Evolutionary conservation across 176 grass and related monocot species (phyloP).

Genomic region (Ampelocalamus luodianensis): DNA sequence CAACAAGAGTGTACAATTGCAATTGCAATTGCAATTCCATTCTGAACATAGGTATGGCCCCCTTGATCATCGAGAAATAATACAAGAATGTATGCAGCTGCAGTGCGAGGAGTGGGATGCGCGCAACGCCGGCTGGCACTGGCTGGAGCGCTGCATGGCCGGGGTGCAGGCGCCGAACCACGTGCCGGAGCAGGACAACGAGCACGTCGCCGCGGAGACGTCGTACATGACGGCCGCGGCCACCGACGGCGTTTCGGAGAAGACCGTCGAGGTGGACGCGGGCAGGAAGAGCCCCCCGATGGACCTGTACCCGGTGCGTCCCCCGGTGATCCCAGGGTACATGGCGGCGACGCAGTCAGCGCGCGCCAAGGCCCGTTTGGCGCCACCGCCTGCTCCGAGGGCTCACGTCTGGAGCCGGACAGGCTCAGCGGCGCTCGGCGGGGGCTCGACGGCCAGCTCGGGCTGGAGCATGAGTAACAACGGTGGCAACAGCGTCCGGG

Average conservation of each 20-base stretch:
- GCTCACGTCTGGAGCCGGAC: slow-evolving; percentile 26
- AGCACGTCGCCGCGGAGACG: slow-evolving; percentile 27
- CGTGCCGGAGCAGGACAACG: not conserved
- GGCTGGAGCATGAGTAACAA: slow-evolving; percentile 53
- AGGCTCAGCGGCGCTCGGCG: not conserved
- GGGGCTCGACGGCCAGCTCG: slow-evolving; percentile 48
- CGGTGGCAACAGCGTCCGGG: not conserved
- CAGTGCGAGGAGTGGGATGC: slow-evolving; percentile 44
- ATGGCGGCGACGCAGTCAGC: slow-evolving; percentile 85
- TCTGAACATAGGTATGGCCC: not conserved
- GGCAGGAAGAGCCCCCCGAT: slow-evolving; percentile 38
- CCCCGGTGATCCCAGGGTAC: slow-evolving; percentile 57
- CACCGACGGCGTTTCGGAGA: slow-evolving; percentile 68
- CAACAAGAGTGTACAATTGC: not conserved
- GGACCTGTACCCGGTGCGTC: slow-evolving; percentile 32
- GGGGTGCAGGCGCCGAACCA: slow-evolving; percentile 27
- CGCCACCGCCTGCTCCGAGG: slow-evolving; percentile 15
- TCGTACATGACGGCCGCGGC: slow-evolving; percentile 39
- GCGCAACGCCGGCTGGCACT: slow-evolving; percentile 59
- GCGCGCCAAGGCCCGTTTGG: slow-evolving; percentile 64
- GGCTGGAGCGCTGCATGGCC: slow-evolving; percentile 60
- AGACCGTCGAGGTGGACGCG: slow-evolving; percentile 72
- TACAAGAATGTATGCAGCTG: slow-evolving; percentile 5
- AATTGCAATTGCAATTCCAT: not conserved
- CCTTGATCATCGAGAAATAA: not conserved